Conservation (phyloP, 495 filamentous ascomycete species). For the Penicillium egyptiacum region DNA sequence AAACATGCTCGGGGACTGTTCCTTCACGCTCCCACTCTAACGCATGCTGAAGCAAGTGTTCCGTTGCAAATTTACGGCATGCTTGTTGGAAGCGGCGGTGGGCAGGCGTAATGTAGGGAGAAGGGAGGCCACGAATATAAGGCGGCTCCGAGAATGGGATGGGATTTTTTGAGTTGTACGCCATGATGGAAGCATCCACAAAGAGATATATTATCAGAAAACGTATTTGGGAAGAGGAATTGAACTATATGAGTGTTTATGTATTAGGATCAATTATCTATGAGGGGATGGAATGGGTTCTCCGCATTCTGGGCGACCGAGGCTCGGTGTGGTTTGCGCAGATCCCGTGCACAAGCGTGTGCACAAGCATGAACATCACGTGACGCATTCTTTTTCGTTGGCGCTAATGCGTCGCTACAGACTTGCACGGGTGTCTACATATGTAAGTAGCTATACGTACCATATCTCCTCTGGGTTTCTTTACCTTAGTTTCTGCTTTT, state of each 20-base stretch:
- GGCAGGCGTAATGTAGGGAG: conserved; percentile 63
- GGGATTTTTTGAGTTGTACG: conserved; percentile 35
- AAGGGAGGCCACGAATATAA: conserved; percentile 66
- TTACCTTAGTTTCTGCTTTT: no score
- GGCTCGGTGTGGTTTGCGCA: conserved; percentile 24
- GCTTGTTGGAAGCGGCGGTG: conserved; percentile 66
- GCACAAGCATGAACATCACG: not conserved
- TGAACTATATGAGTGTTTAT: not conserved
- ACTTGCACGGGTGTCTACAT: no score
- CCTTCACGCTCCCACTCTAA: conserved; percentile 66
- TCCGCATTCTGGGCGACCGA: conserved; percentile 26
- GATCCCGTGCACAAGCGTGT: not conserved
- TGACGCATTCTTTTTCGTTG: no score
- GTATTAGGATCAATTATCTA: not conserved
- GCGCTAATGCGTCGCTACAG: no score
- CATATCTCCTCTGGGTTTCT: no score
- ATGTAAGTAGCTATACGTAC: no score
- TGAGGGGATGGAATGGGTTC: conserved; percentile 8
- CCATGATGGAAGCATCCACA: conserved; percentile 25
- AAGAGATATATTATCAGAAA: not conserved
- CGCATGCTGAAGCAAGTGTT: conserved; percentile 59
- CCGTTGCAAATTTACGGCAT: conserved; percentile 61
- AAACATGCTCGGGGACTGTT: conserved; percentile 62
- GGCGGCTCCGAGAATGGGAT: conserved; percentile 75
- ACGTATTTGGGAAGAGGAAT: not conserved